These are phyloP conservation scores for Sarcodon sp. DNA, from an alignment of 768 basidiomycete genomes.

Conservation along the genomic window DNA sequence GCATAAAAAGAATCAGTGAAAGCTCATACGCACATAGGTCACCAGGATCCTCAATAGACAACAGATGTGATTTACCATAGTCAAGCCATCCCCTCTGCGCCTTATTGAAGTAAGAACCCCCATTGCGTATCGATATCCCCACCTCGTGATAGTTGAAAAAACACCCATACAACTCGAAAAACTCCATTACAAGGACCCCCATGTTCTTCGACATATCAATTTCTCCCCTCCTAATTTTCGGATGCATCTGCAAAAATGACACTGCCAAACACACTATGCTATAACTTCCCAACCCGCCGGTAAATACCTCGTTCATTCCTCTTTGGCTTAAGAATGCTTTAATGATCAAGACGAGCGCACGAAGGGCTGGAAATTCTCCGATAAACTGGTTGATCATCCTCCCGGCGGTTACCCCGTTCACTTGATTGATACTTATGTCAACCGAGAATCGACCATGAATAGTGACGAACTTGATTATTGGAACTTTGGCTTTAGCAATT, in stretches of 20 bases:
- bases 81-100: constrained; percentile 71
- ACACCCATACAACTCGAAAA: constrained; percentile 90
- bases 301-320: constrained; percentile 96
- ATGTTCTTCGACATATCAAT: constrained; percentile 82
- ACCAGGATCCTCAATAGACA: constrained; percentile 91
- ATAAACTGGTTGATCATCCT: constrained; percentile 74
- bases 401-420: constrained; percentile 69
- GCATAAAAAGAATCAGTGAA: neutral
- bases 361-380: constrained; percentile 62
- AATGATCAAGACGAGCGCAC: constrained; percentile 74
- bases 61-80: constrained; percentile 35
- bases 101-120: constrained; percentile 86
- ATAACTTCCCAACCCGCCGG: constrained; percentile 90
- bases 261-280: constrained; percentile 88
- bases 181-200: constrained; percentile 92
- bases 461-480: constrained; percentile 92
- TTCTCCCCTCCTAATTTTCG: constrained; percentile 80
- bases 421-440: constrained; percentile 90
- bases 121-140: constrained; percentile 79
- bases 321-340: constrained; percentile 87
- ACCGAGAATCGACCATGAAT: constrained; percentile 72
- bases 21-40: constrained; percentile 54
- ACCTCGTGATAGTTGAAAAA: constrained; percentile 87
- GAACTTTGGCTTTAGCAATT: constrained; percentile 89
- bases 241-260: constrained; percentile 95